Evolutionary conservation across 306 rosid species (phyloP).

Genomic region (Alnus glutinosa): DNA sequence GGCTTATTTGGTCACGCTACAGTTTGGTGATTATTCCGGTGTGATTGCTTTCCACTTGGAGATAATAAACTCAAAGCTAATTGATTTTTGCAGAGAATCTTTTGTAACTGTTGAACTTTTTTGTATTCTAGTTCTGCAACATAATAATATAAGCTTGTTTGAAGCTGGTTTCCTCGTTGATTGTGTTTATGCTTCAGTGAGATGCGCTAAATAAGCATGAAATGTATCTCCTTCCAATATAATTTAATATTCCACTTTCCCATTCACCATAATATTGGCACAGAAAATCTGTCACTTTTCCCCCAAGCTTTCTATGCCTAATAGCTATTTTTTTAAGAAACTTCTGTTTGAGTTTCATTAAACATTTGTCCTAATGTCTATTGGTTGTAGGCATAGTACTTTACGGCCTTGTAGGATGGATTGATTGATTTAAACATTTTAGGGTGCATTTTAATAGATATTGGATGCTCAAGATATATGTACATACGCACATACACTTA

Average conservation of each 20-base stretch:
- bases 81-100: neutral
- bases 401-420: no score
- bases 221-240: no score
- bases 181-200: neutral
- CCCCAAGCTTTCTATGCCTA: no score
- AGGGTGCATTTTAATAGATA: no score
- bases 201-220: neutral
- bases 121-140: neutral
- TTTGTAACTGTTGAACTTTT: neutral
- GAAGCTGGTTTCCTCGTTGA: neutral
- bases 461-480: neutral
- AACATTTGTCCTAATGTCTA: no score
- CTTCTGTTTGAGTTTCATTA: no score
- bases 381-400: no score
- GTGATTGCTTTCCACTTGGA: constrained; percentile 1
- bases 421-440: no score
- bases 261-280: no score
- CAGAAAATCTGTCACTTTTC: no score
- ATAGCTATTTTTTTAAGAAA: no score
- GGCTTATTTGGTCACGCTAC: constrained; percentile 26
- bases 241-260: no score
- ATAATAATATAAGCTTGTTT: neutral
- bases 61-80: neutral
- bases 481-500: neutral
- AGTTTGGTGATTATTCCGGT: constrained; percentile 29